A percentile compares a stretch with the other conserved stretches of the same genome.
Conservation (phyloP, 306 rosid species). For the Mimosa bimucronata region DNA sequence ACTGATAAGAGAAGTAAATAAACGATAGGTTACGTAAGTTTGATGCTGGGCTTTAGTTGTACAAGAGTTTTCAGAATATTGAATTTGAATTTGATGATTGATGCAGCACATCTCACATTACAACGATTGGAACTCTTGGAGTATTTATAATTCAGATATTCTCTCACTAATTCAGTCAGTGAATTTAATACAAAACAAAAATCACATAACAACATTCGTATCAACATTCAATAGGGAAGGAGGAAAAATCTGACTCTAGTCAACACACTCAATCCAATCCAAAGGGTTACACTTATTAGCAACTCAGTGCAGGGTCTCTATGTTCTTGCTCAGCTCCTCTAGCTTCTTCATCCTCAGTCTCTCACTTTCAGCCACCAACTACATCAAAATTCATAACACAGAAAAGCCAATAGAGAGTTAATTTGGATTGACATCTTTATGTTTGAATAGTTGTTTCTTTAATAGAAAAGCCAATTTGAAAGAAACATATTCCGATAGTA, state of each 20-base stretch:
- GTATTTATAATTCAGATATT: conserved; percentile 22
- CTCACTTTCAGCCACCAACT: conserved; percentile 82
- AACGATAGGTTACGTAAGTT: conserved; percentile 17
- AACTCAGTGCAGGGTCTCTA: conserved; percentile 63
- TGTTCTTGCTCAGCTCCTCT: conserved; percentile 92
- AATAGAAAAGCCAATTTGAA: no score
- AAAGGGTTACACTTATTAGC: not conserved
- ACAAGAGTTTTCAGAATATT: conserved; percentile 13
- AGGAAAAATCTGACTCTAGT: conserved; percentile 33
- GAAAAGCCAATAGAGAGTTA: conserved; percentile 9
- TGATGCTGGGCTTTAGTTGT: conserved; percentile 19
- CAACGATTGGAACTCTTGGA: conserved; percentile 26
- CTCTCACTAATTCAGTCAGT: conserved; percentile 37
- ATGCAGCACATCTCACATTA: conserved; percentile 34
- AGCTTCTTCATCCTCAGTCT: conserved; percentile 95
- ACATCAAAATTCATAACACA: not conserved
- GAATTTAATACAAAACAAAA: conserved; percentile 38
- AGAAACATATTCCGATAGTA: no score
- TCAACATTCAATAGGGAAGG: conserved; percentile 24
- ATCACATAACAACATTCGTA: conserved; percentile 33
- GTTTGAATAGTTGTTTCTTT: no score
- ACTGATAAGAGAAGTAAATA: not conserved
- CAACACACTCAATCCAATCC: conserved; percentile 44
- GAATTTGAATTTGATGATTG: conserved; percentile 31
- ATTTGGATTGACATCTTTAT: no score